Conservation (phyloP, 805 yeast genomes). For the Debaryomyces prosopidis region DNA sequence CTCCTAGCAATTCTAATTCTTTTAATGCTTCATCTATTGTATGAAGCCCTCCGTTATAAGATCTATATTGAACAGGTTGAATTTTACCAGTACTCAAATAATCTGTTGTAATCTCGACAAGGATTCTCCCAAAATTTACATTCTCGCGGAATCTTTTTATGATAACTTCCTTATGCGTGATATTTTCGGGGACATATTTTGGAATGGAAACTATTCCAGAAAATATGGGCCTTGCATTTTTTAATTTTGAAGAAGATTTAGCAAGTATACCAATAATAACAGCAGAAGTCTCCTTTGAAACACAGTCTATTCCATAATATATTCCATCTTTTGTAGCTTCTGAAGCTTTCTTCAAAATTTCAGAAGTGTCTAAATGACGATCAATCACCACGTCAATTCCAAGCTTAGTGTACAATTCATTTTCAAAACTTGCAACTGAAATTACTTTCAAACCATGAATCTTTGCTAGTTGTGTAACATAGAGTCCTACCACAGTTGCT, state of each 20-base stretch:
- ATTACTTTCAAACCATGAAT: constrained; percentile 40
- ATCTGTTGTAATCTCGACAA: constrained; percentile 33
- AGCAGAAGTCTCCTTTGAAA: constrained; percentile 41
- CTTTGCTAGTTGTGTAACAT: constrained; percentile 42
- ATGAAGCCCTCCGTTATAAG: constrained; percentile 34
- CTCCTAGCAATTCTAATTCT: constrained; percentile 42
- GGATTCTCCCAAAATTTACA: constrained; percentile 31
- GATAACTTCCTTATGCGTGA: constrained; percentile 30
- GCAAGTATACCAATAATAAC: constrained; percentile 26
- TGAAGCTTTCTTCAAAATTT: constrained; percentile 6
- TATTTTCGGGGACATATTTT: constrained; percentile 17
- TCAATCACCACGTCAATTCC: constrained; percentile 37
- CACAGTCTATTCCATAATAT: constrained; percentile 28
- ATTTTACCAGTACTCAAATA: constrained; percentile 26
- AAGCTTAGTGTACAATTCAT: constrained; percentile 19
- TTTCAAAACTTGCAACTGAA: constrained; percentile 20
- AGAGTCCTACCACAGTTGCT: constrained; percentile 47
- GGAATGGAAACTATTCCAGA: constrained; percentile 44
- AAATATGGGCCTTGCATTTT: constrained; percentile 15
- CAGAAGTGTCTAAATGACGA: constrained; percentile 24
- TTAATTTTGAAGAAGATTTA: constrained; percentile 5
- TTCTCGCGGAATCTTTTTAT: constrained; percentile 48
- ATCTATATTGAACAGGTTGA: constrained; percentile 33
- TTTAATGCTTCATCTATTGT: constrained; percentile 34
- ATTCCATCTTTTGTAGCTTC: constrained; percentile 11